Base-by-base conservation (phyloP, 2,329 filamentous ascomycete genomes). In the Ophiocordyceps camponoti-floridani region DNA sequence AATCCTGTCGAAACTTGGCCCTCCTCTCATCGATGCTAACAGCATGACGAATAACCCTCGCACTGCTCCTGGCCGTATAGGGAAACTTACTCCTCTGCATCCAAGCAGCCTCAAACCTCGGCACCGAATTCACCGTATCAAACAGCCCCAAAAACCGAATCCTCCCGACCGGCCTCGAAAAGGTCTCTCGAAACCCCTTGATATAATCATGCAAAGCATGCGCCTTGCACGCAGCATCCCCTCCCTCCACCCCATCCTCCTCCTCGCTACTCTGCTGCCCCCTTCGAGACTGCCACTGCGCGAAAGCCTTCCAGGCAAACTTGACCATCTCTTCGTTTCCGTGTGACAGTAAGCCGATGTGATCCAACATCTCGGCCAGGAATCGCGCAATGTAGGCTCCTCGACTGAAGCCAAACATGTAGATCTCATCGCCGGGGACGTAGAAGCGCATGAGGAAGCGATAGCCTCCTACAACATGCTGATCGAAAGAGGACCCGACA, bases 321-420 rank as follows among this genome's bases (percentile, higher is more conserved):
- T 73, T 69, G 44, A 85, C 77, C 77, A 91, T 81, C 52, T 91
- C 85, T 55, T 93, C 83, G 52, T 93, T 93, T 11, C 85, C 84
- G 44, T 83, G 79, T 12, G 79, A 81, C 13, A 93, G 67, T 0
- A 93, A 67, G 1, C 86, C 85, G 45, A 91, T 78, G 51, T 84
- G 79, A 54, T 91, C 84, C 7, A 91, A 69, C 84, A 89, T 89
- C 55, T 91, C 84, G 0, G 84, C 83, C 1, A 86, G 62, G 53
- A 85, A 85, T 3, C 81, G 74, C 0, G 81, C 82, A 40, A 82
- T 81, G 53, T 85, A 85, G 1, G 80, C 72, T 16, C 82, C 82
- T 18, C 82, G 73, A 40, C 75, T 81, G 61, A 85, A 86, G 0
- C 82, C 82, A 47, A 84, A 84, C 61, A 84, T 75, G 56, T 77